phyloP scores from a whole-genome alignment of 345 rosid genomes.

The Alliaria petiolata region DNA sequence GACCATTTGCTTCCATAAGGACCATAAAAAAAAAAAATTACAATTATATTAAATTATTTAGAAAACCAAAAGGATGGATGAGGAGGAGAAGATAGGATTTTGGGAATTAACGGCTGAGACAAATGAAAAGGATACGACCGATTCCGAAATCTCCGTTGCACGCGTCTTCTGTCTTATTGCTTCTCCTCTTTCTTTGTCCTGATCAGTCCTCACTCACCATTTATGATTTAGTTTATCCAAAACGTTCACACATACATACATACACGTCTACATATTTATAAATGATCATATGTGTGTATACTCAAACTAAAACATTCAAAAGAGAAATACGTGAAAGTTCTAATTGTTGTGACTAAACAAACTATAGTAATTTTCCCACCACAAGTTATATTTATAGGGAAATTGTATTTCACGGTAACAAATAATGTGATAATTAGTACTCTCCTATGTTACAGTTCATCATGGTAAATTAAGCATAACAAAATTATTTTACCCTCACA shows the following conservation, averaged over 20 bases:
- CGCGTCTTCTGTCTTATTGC: slow-evolving; percentile 28
- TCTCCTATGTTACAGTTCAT: too few species aligned
- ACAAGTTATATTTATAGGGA: too few species aligned
- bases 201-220: background rate
- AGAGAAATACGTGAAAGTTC: background rate
- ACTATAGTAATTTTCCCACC: background rate
- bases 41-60: background rate
- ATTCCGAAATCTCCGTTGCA: slow-evolving; percentile 26
- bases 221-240: slow-evolving; percentile 5
- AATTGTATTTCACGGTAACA: too few species aligned
- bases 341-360: too few species aligned
- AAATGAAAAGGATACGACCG: slow-evolving; percentile 34
- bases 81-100: slow-evolving; percentile 24
- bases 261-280: background rate
- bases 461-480: too few species aligned
- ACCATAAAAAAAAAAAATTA: too few species aligned
- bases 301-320: background rate
- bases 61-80: background rate
- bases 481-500: too few species aligned
- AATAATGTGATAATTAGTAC: too few species aligned
- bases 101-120: slow-evolving; percentile 27
- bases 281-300: too few species aligned
- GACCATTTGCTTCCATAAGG: too few species aligned
- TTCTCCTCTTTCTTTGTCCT: slow-evolving; percentile 18
- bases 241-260: slow-evolving; percentile 15